These are phyloP conservation scores for Verticillium nubilum DNA, from an alignment of 2,329 filamentous ascomycete genomes.

Conservation along the genomic window DNA sequence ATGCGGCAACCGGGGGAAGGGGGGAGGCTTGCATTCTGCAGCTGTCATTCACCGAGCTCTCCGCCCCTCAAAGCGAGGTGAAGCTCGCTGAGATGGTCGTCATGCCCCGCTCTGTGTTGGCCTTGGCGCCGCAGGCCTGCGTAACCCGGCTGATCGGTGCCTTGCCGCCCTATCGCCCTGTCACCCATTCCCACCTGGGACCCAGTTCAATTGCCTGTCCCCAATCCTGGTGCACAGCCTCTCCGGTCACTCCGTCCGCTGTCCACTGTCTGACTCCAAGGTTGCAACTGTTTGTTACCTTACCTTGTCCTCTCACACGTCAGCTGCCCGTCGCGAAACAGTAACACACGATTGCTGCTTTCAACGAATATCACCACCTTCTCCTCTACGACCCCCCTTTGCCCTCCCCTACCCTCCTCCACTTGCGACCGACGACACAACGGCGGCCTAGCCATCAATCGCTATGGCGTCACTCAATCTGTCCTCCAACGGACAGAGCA, in stretches of 20 bases:
- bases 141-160: neutral
- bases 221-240: constrained; percentile 1
- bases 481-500: constrained; percentile 74
- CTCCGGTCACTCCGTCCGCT: constrained; percentile 2
- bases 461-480: constrained; percentile 76
- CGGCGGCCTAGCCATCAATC: constrained; percentile 9
- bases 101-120: neutral
- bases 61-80: neutral
- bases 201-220: neutral
- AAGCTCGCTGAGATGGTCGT: neutral
- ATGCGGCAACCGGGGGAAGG: neutral
- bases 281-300: neutral
- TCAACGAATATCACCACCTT: neutral
- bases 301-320: constrained; percentile 4
- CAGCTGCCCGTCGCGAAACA: constrained; percentile 7
- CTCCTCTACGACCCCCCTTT: neutral
- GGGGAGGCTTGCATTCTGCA: neutral
- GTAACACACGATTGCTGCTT: neutral
- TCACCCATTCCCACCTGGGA: neutral
- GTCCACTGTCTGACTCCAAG: too few relatives aligned
- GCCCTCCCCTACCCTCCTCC: neutral
- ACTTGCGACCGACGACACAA: constrained; percentile 2
- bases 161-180: neutral
- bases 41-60: neutral
- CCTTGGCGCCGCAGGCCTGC: neutral